Evolutionary conservation across 441 rosid species (phyloP).

Genomic region (Gossypium trilobum): DNA sequence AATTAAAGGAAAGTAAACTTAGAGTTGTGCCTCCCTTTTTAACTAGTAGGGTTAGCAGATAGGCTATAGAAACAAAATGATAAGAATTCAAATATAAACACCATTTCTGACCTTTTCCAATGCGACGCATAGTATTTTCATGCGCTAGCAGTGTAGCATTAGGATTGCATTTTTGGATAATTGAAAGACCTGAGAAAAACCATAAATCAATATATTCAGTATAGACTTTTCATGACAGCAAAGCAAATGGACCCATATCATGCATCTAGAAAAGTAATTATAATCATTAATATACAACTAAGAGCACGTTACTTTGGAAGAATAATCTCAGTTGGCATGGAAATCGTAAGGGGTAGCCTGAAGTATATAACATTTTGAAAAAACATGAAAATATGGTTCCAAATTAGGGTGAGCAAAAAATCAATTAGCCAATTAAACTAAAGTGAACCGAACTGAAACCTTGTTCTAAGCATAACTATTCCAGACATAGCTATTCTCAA

Average conservation of each 20-base stretch:
- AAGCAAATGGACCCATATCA: neutral
- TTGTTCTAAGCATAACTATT: too few species aligned
- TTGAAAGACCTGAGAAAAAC: conserved; percentile 62
- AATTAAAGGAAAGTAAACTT: neutral
- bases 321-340: neutral
- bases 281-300: neutral
- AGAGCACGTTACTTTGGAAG: neutral
- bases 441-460: too few species aligned
- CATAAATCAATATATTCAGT: conserved; percentile 12
- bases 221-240: neutral
- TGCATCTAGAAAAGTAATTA: neutral
- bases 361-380: conserved; percentile 1
- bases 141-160: conserved; percentile 65
- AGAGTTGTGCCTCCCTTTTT: neutral
- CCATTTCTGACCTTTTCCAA: conserved; percentile 38
- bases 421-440: too few species aligned
- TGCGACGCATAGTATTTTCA: conserved; percentile 59
- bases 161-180: conserved; percentile 64
- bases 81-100: neutral
- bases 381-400: neutral
- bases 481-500: too few species aligned
- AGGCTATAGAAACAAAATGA: neutral
- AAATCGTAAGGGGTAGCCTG: neutral
- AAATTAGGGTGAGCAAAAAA: neutral
- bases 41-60: neutral